phyloP scores from a whole-genome alignment of 495 filamentous ascomycete genomes.

The Tuber borchii region DNA sequence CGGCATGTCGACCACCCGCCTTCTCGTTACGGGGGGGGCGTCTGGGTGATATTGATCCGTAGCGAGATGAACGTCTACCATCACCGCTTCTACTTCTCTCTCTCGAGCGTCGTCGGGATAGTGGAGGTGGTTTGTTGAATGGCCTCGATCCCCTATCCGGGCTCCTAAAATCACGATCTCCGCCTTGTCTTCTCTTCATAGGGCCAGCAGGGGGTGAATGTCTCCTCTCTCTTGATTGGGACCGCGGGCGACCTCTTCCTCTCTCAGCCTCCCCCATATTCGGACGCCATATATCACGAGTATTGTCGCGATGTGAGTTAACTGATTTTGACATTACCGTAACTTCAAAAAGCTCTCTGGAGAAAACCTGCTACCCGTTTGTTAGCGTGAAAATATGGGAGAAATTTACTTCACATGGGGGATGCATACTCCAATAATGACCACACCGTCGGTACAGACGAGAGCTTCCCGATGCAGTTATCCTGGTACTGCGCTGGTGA shows the following conservation, averaged over 20 bases:
- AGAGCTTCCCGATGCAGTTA: not conserved
- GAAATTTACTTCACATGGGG: not conserved
- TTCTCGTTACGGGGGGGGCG: slow-evolving; percentile 32
- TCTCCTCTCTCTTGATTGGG: slow-evolving; percentile 37
- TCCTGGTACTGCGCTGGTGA: not conserved
- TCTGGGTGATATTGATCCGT: slow-evolving; percentile 32
- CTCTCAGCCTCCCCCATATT: slow-evolving; percentile 31
- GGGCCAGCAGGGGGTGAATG: slow-evolving; percentile 28
- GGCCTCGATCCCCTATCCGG: slow-evolving; percentile 29
- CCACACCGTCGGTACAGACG: not conserved
- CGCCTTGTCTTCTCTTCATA: slow-evolving; percentile 31
- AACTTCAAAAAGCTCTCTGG: not conserved
- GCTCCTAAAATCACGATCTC: slow-evolving; percentile 35
- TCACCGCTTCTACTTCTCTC: slow-evolving; percentile 40
- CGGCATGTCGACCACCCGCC: slow-evolving; percentile 23
- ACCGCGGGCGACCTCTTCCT: slow-evolving; percentile 35
- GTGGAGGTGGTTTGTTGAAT: slow-evolving; percentile 29
- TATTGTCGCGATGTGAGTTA: slow-evolving; percentile 26
- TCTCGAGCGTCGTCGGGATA: slow-evolving; percentile 32
- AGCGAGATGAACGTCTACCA: slow-evolving; percentile 34
- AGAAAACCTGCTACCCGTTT: not conserved
- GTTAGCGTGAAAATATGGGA: not conserved
- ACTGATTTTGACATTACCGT: not conserved
- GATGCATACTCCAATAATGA: not conserved
- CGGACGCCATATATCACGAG: slow-evolving; percentile 34